A percentile compares a stretch with the other conserved stretches of the same genome.
Conservation (phyloP, 768 basidiomycete species). For the Leccinum truebloodii region DNA sequence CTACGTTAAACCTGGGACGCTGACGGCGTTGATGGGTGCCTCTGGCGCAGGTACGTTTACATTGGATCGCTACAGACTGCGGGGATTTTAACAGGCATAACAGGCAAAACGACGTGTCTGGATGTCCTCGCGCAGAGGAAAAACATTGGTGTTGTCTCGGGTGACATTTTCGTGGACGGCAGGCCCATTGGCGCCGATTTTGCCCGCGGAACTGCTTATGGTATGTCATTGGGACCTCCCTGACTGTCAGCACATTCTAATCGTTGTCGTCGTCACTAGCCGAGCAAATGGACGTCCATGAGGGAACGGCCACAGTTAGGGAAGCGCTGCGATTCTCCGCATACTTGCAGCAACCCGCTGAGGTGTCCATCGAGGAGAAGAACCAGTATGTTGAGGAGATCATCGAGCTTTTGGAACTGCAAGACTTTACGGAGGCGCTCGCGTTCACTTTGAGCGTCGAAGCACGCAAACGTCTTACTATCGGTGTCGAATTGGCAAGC, state of each 20-base stretch:
- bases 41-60: conserved; percentile 63
- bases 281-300: conserved; percentile 87
- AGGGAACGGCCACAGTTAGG: conserved; percentile 78
- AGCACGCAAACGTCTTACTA: conserved; percentile 83
- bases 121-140: conserved; percentile 75
- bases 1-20: conserved; percentile 82
- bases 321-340: conserved; percentile 87
- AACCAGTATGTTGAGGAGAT: conserved; percentile 80
- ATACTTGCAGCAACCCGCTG: conserved; percentile 74
- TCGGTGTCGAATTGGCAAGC: conserved; percentile 89
- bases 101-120: conserved; percentile 74
- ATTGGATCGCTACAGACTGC: conserved; percentile 9
- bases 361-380: conserved; percentile 70
- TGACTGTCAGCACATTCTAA: conserved; percentile 22
- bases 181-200: conserved; percentile 58
- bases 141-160: conserved; percentile 65
- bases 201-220: conserved; percentile 76
- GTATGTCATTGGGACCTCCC: conserved; percentile 36
- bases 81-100: conserved; percentile 15
- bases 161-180: conserved; percentile 67
- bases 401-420: conserved; percentile 81
- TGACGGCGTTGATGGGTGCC: conserved; percentile 89
- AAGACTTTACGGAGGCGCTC: conserved; percentile 81
- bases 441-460: conserved; percentile 69
- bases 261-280: conserved; percentile 37